Conservation (phyloP, 228 moss, liverwort and hornwort species). For the Sphagnum fallax region DNA sequence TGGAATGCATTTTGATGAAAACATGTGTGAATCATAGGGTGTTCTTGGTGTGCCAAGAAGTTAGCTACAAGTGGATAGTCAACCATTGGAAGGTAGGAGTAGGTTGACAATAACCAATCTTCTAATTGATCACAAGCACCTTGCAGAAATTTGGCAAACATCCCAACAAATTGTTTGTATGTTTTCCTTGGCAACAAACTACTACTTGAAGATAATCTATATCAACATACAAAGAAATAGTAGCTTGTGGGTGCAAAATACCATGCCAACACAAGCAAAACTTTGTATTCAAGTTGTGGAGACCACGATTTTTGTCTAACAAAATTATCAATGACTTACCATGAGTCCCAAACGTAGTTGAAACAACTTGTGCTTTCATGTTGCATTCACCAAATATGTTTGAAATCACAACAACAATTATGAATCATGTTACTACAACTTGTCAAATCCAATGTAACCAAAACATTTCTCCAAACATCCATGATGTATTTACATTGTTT, state of each 20-base stretch:
- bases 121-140: slow-evolving; percentile 37
- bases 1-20: slow-evolving; percentile 71
- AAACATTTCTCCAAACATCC: not conserved
- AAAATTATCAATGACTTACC: too few species aligned
- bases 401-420: too few species aligned
- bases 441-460: not conserved
- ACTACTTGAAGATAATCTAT: not conserved
- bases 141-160: slow-evolving; percentile 16
- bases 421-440: too few species aligned
- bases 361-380: slow-evolving; percentile 62
- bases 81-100: slow-evolving; percentile 9
- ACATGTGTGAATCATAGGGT: slow-evolving; percentile 54
- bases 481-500: not conserved
- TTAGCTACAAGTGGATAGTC: too few species aligned
- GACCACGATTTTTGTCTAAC: slow-evolving; percentile 44
- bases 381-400: slow-evolving; percentile 14
- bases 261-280: slow-evolving; percentile 69
- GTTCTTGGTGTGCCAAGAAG: slow-evolving; percentile 10
- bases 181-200: not conserved
- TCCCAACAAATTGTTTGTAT: slow-evolving; percentile 10
- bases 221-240: not conserved
- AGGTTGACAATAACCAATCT: slow-evolving; percentile 62
- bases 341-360: slow-evolving; percentile 9
- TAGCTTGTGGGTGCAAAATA: not conserved
- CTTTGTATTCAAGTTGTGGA: slow-evolving; percentile 47